Conservation (phyloP, 2,329 filamentous ascomycete genomes). For the Cyphellophora attinorum region DNA sequence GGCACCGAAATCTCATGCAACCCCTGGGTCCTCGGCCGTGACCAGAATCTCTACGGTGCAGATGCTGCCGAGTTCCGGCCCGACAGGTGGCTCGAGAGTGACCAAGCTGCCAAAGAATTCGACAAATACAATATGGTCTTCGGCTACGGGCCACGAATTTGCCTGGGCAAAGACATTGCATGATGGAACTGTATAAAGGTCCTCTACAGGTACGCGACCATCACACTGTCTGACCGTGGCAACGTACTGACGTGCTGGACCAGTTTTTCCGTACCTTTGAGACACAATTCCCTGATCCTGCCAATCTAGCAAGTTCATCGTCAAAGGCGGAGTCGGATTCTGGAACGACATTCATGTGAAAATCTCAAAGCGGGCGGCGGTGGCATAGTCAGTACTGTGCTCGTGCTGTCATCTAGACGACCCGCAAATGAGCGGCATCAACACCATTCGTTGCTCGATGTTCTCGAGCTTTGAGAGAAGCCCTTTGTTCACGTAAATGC, state of each 20-base stretch:
- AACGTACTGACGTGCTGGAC: neutral
- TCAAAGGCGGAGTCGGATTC: slow-evolving; percentile 3
- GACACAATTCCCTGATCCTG: neutral
- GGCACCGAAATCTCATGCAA: slow-evolving; percentile 39
- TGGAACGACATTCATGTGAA: neutral
- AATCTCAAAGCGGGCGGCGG: neutral
- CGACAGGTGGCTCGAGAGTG: slow-evolving; percentile 56
- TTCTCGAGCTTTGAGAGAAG: too few species aligned
- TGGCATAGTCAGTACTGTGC: slow-evolving; percentile 1
- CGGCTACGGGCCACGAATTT: slow-evolving; percentile 20
- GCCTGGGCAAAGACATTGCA: slow-evolving; percentile 26
- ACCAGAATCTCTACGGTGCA: slow-evolving; percentile 60
- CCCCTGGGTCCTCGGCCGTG: slow-evolving; percentile 40
- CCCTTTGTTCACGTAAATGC: too few species aligned
- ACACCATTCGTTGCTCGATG: too few species aligned
- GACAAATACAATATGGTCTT: slow-evolving; percentile 38
- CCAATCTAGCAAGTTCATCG: slow-evolving; percentile 1
- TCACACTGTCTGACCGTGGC: neutral
- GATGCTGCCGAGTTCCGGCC: slow-evolving; percentile 70
- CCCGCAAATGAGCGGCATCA: too few species aligned
- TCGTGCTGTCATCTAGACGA: too few species aligned
- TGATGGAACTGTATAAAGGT: slow-evolving; percentile 27
- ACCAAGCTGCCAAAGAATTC: slow-evolving; percentile 30
- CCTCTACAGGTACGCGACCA: slow-evolving; percentile 2
- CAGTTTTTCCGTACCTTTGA: neutral